Evolutionary conservation across 305 asterid genomes (phyloP).

Genomic region (Ajuga reptans): DNA sequence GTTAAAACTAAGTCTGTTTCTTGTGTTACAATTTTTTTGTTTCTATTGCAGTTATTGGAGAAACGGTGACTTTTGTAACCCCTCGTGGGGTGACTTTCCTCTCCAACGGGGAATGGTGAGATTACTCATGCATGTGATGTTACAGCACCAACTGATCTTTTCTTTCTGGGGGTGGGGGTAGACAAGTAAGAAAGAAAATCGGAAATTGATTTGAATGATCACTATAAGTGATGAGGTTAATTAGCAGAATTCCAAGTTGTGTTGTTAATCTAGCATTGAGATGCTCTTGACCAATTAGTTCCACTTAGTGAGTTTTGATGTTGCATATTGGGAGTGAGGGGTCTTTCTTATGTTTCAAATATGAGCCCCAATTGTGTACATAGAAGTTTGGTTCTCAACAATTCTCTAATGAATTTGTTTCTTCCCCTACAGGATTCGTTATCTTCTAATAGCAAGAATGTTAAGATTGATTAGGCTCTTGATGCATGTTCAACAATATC

Average conservation of each 20-base stretch:
- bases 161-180: background rate
- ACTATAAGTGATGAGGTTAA: too few relatives aligned
- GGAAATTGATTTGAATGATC: too few relatives aligned
- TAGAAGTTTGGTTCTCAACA: background rate
- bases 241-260: too few relatives aligned
- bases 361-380: background rate
- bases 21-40: background rate
- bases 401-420: background rate
- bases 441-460: slow-evolving; percentile 96
- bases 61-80: slow-evolving; percentile 67
- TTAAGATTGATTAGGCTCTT: slow-evolving; percentile 81
- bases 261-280: too few relatives aligned
- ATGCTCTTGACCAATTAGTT: background rate
- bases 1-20: background rate
- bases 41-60: slow-evolving; percentile 82
- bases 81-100: slow-evolving; percentile 66
- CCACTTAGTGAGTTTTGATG: background rate
- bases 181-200: too few relatives aligned
- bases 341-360: background rate
- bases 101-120: slow-evolving; percentile 96
- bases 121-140: background rate
- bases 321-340: background rate
- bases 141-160: background rate
- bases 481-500: slow-evolving; percentile 77
- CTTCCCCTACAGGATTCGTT: slow-evolving; percentile 70